These are phyloP conservation scores for Macrophomina phaseolina DNA, from an alignment of 2,329 filamentous ascomycete species.

Conservation along the genomic window DNA sequence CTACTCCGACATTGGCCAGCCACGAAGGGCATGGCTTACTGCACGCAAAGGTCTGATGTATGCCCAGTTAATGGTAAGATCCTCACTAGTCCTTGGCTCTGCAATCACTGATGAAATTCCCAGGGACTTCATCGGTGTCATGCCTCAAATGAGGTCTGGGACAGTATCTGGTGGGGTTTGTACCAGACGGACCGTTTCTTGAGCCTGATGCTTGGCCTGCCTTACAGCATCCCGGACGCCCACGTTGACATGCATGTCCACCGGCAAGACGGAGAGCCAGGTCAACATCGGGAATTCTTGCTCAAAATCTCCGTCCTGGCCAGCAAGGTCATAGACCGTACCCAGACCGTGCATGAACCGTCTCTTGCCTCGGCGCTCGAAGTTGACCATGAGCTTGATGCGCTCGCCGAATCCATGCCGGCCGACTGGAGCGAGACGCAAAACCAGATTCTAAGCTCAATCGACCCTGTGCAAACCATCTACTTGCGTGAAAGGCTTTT, in stretches of 20 bases:
- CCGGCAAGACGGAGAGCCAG: conserved; percentile 24
- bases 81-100: neutral
- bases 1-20: conserved; percentile 61
- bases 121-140: conserved; percentile 48
- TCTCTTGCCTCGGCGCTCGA: conserved; percentile 48
- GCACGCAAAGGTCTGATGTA: conserved; percentile 59
- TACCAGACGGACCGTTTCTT: conserved; percentile 57
- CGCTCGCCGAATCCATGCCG: conserved; percentile 44
- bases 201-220: conserved; percentile 61
- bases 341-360: conserved; percentile 44
- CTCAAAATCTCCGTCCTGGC: conserved; percentile 46
- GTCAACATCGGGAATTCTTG: conserved; percentile 33
- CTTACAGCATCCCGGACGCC: conserved; percentile 49
- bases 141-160: conserved; percentile 39
- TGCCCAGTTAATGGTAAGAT: conserved; percentile 58
- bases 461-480: conserved; percentile 40
- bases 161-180: conserved; percentile 48
- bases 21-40: conserved; percentile 60
- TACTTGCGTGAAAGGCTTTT: conserved; percentile 45
- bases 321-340: conserved; percentile 52
- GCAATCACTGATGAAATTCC: neutral
- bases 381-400: conserved; percentile 51
- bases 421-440: conserved; percentile 47
- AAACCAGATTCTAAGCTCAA: conserved; percentile 35
- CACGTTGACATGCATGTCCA: conserved; percentile 42